Conservation (phyloP, 768 basidiomycete genomes). For the Hericium coralloides region DNA sequence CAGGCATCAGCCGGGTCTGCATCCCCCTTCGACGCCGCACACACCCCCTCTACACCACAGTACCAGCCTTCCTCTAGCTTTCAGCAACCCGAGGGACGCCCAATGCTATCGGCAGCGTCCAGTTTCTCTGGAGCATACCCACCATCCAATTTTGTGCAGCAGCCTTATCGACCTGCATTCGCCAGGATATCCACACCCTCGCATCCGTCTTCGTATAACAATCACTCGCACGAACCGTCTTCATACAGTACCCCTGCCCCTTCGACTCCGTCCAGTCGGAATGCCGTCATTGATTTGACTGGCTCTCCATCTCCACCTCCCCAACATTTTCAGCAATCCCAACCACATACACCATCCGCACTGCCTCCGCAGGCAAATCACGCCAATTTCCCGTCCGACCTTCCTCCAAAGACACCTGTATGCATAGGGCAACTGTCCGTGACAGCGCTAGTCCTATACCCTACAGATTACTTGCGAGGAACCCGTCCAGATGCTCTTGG, state of each 20-base stretch:
- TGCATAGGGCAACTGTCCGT: slow-evolving; percentile 83
- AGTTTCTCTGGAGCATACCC: not conserved
- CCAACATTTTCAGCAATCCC: slow-evolving; percentile 2
- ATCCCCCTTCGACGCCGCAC: not conserved
- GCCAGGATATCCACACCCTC: slow-evolving; percentile 28
- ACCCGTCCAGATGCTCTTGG: slow-evolving; percentile 14
- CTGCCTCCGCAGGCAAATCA: slow-evolving; percentile 11
- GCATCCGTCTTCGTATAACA: slow-evolving; percentile 25
- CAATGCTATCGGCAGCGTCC: not conserved
- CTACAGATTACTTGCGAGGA: slow-evolving; percentile 55
- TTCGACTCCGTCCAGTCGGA: slow-evolving; percentile 1
- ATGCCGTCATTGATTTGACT: slow-evolving; percentile 6
- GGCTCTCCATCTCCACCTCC: slow-evolving; percentile 8
- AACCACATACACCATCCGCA: slow-evolving; percentile 14
- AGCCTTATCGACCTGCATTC: slow-evolving; percentile 42
- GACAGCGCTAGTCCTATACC: slow-evolving; percentile 81
- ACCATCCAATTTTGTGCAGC: not conserved
- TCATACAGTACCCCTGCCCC: not conserved
- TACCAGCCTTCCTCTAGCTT: not conserved
- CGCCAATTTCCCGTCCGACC: slow-evolving; percentile 39
- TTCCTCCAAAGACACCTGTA: slow-evolving; percentile 74
- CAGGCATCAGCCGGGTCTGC: not conserved
- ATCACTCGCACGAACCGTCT: not conserved
- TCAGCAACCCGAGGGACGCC: not conserved
- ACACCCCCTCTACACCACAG: not conserved